Evolutionary conservation across 202 grass and related monocot species (phyloP).

Genomic region (Bolboschoenoplectus hybrid): DNA sequence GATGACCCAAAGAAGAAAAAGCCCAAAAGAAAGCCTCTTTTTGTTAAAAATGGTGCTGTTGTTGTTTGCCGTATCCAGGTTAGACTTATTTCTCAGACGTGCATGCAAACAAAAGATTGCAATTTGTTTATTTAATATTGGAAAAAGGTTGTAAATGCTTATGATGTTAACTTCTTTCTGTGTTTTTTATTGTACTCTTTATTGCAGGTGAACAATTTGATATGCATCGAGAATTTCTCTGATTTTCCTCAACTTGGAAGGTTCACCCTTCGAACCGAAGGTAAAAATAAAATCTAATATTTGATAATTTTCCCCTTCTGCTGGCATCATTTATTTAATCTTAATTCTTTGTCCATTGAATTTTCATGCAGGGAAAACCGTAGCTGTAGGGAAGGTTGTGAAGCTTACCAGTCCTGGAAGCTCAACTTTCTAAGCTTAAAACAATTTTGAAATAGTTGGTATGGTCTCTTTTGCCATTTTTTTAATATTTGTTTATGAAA

Average conservation of each 20-base stretch:
- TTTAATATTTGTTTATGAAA: not conserved
- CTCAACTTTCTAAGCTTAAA: conserved; percentile 53
- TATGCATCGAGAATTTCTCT: conserved; percentile 91
- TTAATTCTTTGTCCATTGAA: conserved; percentile 30
- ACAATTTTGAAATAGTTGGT: conserved; percentile 63
- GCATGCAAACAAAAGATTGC: conserved; percentile 14
- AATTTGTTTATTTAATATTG: not conserved
- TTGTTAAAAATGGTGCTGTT: conserved; percentile 96
- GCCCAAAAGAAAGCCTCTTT: conserved; percentile 80
- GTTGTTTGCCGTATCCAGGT: conserved; percentile 94
- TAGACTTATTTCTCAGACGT: conserved; percentile 16
- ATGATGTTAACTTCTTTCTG: conserved; percentile 7
- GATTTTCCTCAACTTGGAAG: conserved; percentile 92
- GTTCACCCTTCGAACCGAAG: conserved; percentile 95
- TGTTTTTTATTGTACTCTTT: not conserved
- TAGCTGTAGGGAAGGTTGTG: conserved; percentile 92
- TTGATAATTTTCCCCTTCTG: not conserved
- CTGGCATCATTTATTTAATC: conserved; percentile 14
- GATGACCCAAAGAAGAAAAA: conserved; percentile 83
- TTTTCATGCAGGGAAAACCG: conserved; percentile 78
- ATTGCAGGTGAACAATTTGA: conserved; percentile 79
- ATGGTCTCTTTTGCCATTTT: conserved; percentile 6
- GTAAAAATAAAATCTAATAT: conserved; percentile 41
- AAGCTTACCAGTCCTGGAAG: conserved; percentile 54
- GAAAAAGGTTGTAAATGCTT: not conserved